Conservation (phyloP, 2,329 filamentous ascomycete species). For the Tetracladium maxilliforme region DNA sequence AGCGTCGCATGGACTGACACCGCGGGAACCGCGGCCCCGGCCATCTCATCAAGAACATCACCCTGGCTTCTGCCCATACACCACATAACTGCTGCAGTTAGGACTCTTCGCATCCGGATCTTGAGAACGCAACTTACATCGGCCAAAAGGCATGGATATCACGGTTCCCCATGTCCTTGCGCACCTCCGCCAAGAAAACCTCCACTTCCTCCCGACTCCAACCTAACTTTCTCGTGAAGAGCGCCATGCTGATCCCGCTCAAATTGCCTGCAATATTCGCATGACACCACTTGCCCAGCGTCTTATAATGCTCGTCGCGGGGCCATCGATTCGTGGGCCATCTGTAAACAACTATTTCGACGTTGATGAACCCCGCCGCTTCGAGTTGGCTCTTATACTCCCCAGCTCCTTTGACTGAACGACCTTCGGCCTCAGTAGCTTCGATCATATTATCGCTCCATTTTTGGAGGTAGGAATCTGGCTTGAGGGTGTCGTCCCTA, state of each 20-base stretch:
- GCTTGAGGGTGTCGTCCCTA: no score
- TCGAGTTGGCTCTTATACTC: constrained; percentile 9
- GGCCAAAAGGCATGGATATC: constrained; percentile 14
- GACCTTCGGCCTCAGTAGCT: no score
- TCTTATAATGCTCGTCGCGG: constrained; percentile 9
- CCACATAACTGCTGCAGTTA: no score
- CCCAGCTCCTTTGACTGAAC: no score
- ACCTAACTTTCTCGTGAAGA: constrained; percentile 10
- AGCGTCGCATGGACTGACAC: no score
- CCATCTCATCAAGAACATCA: no score
- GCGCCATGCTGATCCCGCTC: constrained; percentile 12
- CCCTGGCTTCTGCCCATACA: no score
- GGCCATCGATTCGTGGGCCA: constrained; percentile 3
- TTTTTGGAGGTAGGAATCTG: no score
- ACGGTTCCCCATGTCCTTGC: constrained; percentile 15
- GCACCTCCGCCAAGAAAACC: constrained; percentile 14
- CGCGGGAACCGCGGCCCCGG: no score
- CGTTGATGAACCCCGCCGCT: constrained; percentile 9
- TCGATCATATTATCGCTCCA: no score
- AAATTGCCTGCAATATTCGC: constrained; percentile 11
- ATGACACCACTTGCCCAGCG: constrained; percentile 10
- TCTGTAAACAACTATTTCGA: constrained; percentile 6
- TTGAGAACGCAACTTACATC: no score
- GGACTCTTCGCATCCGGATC: no score
- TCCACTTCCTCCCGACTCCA: constrained; percentile 15